Conservation (phyloP, 768 basidiomycete species). For the Russula emetica region DNA sequence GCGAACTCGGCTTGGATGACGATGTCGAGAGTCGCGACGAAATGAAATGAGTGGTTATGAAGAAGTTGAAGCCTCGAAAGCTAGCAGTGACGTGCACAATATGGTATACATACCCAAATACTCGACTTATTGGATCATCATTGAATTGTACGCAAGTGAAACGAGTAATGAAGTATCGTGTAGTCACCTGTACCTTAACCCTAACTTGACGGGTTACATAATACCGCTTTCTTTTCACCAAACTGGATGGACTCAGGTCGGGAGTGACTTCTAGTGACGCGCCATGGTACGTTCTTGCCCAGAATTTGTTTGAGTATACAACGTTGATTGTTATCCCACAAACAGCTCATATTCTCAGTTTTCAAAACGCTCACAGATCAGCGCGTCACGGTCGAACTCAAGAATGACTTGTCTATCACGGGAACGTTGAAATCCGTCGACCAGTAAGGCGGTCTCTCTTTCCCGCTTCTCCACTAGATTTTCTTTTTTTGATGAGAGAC, state of each 20-base stretch:
- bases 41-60: too few species aligned
- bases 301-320: neutral
- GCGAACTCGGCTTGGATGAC: too few species aligned
- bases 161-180: too few species aligned
- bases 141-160: too few species aligned
- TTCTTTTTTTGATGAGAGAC: neutral
- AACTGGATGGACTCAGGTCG: too few species aligned
- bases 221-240: neutral
- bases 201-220: slow-evolving; percentile 3
- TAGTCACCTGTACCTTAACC: too few species aligned
- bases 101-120: too few species aligned
- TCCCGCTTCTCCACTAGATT: slow-evolving; percentile 32
- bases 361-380: slow-evolving; percentile 99
- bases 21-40: slow-evolving; percentile 39
- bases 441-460: slow-evolving; percentile 52
- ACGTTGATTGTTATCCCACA: neutral
- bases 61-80: too few species aligned
- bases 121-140: too few species aligned
- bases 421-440: slow-evolving; percentile 96
- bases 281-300: slow-evolving; percentile 16
- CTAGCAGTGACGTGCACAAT: too few species aligned
- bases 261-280: neutral
- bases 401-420: slow-evolving; percentile 96
- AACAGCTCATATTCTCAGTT: slow-evolving; percentile 89
- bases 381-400: slow-evolving; percentile 93